phyloP scores from a whole-genome alignment of 1,284 basidiomycete species.

The Irpex sp. region DNA sequence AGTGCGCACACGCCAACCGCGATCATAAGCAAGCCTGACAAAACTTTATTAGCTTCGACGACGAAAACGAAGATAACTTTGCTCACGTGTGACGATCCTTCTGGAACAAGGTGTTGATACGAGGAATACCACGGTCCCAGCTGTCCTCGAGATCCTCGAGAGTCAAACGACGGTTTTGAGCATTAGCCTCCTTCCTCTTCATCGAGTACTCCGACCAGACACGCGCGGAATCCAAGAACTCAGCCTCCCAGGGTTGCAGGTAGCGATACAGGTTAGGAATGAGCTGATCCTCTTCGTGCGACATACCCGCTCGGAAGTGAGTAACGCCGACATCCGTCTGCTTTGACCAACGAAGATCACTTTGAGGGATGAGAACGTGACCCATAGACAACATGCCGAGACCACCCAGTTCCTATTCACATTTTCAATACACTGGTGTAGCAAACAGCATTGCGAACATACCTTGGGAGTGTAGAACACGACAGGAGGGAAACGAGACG shows the following conservation, averaged over 20 bases:
- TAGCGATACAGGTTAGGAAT: slow-evolving; percentile 99
- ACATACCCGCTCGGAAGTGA: slow-evolving; percentile 97
- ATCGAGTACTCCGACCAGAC: slow-evolving; percentile 99
- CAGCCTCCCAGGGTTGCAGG: slow-evolving; percentile 97
- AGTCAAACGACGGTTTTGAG: slow-evolving; percentile 93
- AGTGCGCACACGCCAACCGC: slow-evolving; percentile 93
- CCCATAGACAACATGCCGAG: slow-evolving; percentile 99
- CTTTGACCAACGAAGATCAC: slow-evolving; percentile 95
- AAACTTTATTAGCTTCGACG: slow-evolving; percentile 32
- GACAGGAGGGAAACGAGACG: slow-evolving; percentile 94
- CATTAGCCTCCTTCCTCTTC: slow-evolving; percentile 98
- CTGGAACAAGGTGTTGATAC: slow-evolving; percentile 97
- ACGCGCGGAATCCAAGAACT: slow-evolving; percentile 96
- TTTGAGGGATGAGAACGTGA: slow-evolving; percentile 96
- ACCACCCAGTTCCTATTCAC: slow-evolving; percentile 79
- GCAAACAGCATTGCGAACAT: slow-evolving; percentile 8
- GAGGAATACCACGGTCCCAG: slow-evolving; percentile 97
- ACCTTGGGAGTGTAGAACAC: slow-evolving; percentile 95
- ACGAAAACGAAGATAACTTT: background rate
- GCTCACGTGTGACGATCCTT: slow-evolving; percentile 93
- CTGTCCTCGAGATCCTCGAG: slow-evolving; percentile 97
- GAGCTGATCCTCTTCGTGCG: slow-evolving; percentile 89
- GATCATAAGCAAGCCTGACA: slow-evolving; percentile 88
- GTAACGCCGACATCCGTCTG: slow-evolving; percentile 97
- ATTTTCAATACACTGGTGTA: slow-evolving; percentile 7